Percentiles rank a stretch among this genome's conserved stretches.
phyloP scores from a whole-genome alignment of 1,284 basidiomycete species.

The Ustilago lituana region DNA sequence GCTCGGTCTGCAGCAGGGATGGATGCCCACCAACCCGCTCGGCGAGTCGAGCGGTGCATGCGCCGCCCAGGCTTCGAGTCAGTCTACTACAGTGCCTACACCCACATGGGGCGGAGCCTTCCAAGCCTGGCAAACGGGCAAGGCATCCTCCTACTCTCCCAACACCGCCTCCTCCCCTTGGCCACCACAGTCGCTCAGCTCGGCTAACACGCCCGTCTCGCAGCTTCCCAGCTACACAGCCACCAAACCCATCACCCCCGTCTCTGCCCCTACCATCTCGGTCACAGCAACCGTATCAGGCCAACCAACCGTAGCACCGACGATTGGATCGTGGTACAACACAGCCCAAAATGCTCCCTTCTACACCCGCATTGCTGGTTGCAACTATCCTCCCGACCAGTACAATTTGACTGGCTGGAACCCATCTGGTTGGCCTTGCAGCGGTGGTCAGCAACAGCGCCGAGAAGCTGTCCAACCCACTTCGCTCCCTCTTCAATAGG shows the following conservation, averaged over 20 bases:
- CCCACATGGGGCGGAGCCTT: constrained; percentile 43
- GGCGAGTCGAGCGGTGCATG: constrained; percentile 35
- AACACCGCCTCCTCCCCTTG: constrained; percentile 31
- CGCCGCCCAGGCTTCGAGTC: constrained; percentile 20
- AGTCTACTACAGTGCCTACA: constrained; percentile 9
- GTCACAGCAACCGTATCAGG: constrained; percentile 28
- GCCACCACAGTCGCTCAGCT: constrained; percentile 44
- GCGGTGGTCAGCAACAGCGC: constrained; percentile 20
- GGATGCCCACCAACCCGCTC: constrained; percentile 56
- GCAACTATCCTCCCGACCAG: constrained; percentile 45
- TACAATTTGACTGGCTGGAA: constrained; percentile 35
- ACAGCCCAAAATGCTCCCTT: constrained; percentile 19
- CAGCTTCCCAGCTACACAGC: constrained; percentile 48
- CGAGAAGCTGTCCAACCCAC: constrained; percentile 15
- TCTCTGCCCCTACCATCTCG: constrained; percentile 37
- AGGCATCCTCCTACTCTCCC: constrained; percentile 35
- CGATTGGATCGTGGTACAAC: constrained; percentile 40
- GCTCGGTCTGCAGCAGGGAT: constrained; percentile 61
- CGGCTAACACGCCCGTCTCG: constrained; percentile 31
- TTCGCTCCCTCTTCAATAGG: background rate
- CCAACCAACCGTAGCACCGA: constrained; percentile 31
- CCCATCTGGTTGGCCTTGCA: constrained; percentile 44
- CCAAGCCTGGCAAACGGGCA: constrained; percentile 51
- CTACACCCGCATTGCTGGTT: constrained; percentile 45
- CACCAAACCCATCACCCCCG: constrained; percentile 30